phyloP scores from a whole-genome alignment of 2,329 filamentous ascomycete genomes.

The Talaromyces verruculosus region DNA sequence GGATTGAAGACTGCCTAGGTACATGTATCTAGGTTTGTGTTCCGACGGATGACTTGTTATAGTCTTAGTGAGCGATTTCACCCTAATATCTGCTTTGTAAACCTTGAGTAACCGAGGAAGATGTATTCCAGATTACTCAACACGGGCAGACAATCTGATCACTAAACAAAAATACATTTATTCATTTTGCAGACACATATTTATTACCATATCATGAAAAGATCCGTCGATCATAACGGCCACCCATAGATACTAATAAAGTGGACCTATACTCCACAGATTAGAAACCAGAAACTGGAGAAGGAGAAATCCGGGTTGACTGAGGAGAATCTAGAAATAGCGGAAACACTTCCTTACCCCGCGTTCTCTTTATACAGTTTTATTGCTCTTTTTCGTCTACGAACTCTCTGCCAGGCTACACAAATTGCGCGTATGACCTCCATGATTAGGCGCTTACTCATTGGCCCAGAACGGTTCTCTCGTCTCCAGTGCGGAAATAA shows the following conservation, averaged over 20 bases:
- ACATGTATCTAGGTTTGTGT: not conserved
- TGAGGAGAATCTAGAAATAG: not conserved
- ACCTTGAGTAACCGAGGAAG: not conserved
- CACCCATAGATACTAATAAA: not conserved
- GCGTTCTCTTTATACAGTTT: not conserved
- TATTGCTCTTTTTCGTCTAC: not conserved
- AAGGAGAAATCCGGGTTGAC: not conserved
- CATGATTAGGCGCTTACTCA: not conserved
- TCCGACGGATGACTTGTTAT: not conserved
- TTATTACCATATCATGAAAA: not conserved
- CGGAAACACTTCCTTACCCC: slow-evolving; percentile 2
- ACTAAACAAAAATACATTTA: not conserved
- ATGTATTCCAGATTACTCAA: slow-evolving; percentile 1
- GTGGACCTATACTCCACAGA: not conserved
- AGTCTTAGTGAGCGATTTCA: not conserved
- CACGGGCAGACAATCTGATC: not conserved
- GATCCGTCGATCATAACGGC: not conserved
- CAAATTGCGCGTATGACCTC: not conserved
- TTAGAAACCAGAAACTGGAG: not conserved
- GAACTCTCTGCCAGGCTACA: not conserved
- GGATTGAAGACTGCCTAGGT: not conserved
- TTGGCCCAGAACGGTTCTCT: not conserved
- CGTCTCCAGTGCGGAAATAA: not conserved
- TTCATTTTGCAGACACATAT: not conserved
- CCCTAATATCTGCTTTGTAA: not conserved